These are phyloP conservation scores for Cerrena zonata DNA, from an alignment of 1,284 basidiomycete genomes.

Conservation along the genomic window DNA sequence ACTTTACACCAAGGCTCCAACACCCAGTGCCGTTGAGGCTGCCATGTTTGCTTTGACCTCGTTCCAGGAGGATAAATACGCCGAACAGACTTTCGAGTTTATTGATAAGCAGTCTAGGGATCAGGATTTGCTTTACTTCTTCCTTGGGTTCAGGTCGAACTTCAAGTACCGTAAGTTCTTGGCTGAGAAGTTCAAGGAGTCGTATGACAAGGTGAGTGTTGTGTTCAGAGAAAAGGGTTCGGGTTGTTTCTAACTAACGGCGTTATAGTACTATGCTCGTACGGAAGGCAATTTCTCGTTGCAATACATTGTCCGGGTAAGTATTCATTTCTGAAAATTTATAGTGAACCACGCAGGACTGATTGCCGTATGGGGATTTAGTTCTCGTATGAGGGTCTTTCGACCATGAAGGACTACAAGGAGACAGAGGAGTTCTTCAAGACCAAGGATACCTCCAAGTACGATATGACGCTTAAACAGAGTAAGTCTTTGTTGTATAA, in stretches of 20 bases:
- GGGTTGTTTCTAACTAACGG: neutral
- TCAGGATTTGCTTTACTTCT: constrained; percentile 60
- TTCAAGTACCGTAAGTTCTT: constrained; percentile 16
- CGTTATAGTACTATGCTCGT: neutral
- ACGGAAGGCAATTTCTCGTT: constrained; percentile 4
- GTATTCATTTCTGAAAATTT: no score
- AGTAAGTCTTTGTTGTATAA: constrained; percentile 4
- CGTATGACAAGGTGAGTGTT: constrained; percentile 1
- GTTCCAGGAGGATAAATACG: constrained; percentile 4
- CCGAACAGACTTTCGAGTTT: constrained; percentile 43
- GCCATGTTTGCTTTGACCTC: constrained; percentile 43
- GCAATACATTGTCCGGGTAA: constrained; percentile 1
- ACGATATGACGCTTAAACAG: constrained; percentile 5
- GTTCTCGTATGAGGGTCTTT: no score
- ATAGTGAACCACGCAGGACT: neutral
- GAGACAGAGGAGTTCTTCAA: constrained; percentile 5
- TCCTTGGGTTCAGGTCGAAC: constrained; percentile 40
- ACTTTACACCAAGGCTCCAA: constrained; percentile 68
- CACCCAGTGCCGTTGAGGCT: constrained; percentile 63
- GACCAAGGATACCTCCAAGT: constrained; percentile 7
- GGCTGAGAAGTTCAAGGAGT: constrained; percentile 2
- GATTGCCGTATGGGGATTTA: no score
- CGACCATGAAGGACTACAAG: constrained; percentile 5
- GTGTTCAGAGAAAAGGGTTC: neutral
- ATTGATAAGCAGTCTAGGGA: constrained; percentile 41